Conservation (phyloP, 305 asterid genomes). For the Solanum hybrid region DNA sequence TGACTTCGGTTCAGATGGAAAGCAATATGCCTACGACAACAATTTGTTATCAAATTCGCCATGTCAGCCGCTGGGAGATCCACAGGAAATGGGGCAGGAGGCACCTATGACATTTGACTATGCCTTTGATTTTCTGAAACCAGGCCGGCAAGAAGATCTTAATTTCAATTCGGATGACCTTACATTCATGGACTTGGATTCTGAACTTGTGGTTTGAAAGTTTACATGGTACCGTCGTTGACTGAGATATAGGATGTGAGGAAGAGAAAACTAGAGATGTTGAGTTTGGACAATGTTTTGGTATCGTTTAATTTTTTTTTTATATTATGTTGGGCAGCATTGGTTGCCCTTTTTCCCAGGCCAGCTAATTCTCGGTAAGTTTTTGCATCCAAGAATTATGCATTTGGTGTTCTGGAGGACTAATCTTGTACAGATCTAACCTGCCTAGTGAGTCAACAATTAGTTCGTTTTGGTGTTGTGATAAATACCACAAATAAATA, state of each 20-base stretch:
- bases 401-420: not conserved
- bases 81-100: constrained; percentile 11
- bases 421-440: not conserved
- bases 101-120: constrained; percentile 11
- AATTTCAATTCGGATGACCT: constrained; percentile 26
- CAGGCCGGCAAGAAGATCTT: constrained; percentile 47
- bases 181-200: constrained; percentile 19
- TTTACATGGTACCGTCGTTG: not conserved
- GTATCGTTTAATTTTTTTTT: not conserved
- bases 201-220: constrained; percentile 14
- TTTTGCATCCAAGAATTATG: constrained; percentile 14
- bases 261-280: not conserved
- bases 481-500: not conserved
- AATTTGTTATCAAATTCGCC: not conserved
- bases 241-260: not conserved
- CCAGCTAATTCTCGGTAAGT: constrained; percentile 15
- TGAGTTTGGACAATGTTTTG: not conserved
- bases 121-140: constrained; percentile 42
- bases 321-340: not conserved
- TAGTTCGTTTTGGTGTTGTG: not conserved
- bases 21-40: not conserved
- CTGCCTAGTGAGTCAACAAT: not conserved
- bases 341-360: not conserved
- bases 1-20: not conserved
- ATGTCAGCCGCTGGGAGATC: constrained; percentile 6